A percentile compares a stretch with the other conserved stretches of the same genome.
Evolutionary conservation across 257 asterid species (phyloP).

Genomic region (Solanum phureja): DNA sequence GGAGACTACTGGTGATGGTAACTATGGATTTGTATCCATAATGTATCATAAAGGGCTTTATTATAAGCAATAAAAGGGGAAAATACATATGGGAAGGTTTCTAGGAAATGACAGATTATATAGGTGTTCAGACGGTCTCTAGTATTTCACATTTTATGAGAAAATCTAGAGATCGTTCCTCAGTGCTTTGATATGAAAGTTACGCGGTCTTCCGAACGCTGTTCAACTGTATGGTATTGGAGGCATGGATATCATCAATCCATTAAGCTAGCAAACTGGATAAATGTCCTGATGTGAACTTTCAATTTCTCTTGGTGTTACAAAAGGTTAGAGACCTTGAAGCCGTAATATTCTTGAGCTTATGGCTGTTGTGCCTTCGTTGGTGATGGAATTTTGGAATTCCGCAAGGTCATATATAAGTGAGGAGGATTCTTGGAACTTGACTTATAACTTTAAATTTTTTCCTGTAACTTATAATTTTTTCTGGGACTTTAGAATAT

Average conservation of each 20-base stretch:
- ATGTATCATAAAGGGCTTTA: neutral
- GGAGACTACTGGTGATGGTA: conserved; percentile 53
- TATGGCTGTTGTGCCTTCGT: neutral
- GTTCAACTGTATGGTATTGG: neutral
- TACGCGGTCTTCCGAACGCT: neutral
- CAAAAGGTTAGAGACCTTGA: neutral
- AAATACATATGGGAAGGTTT: neutral
- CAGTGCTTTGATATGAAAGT: neutral
- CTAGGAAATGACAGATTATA: neutral
- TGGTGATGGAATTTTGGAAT: neutral
- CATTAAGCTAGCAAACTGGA: neutral
- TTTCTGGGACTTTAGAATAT: neutral
- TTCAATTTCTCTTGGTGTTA: neutral
- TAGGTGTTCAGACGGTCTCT: neutral
- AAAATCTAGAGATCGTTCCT: neutral
- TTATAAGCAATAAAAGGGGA: neutral
- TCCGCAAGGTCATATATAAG: neutral
- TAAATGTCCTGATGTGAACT: neutral
- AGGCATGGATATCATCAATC: neutral
- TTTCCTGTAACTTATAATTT: neutral
- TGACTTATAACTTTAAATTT: neutral
- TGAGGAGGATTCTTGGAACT: neutral
- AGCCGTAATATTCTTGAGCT: neutral
- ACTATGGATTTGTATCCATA: neutral
- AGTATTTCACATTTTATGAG: neutral